Evolutionary conservation across 495 filamentous ascomycete genomes (phyloP).

Genomic region (Xylaria telfairii): DNA sequence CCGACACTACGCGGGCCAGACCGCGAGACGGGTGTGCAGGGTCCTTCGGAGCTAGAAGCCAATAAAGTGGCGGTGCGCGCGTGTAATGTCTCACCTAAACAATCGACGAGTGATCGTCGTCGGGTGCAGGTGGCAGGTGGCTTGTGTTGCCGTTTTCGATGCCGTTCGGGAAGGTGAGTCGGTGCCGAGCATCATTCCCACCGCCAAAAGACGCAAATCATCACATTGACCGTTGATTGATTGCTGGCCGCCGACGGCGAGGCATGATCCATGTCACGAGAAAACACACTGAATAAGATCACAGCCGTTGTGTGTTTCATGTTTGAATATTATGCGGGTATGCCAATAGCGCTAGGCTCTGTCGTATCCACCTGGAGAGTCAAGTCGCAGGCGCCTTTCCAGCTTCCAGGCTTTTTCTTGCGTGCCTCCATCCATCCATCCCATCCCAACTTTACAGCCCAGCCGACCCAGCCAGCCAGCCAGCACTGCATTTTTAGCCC

Average conservation of each 20-base stretch:
- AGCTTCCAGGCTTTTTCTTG: not conserved
- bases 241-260: not conserved
- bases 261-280: not conserved
- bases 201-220: not conserved
- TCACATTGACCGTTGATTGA: too few relatives aligned
- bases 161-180: not conserved
- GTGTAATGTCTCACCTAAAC: slow-evolving; percentile 8
- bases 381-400: not conserved
- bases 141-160: not conserved
- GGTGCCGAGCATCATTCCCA: not conserved
- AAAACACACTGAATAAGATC: not conserved
- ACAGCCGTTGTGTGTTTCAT: not conserved
- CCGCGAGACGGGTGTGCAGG: slow-evolving; percentile 28
- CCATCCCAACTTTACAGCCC: too few relatives aligned
- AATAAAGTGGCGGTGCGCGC: slow-evolving; percentile 8
- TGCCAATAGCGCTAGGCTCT: not conserved
- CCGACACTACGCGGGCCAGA: slow-evolving; percentile 23
- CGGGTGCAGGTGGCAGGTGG: not conserved
- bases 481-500: not conserved
- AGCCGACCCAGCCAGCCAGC: not conserved
- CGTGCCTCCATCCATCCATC: too few relatives aligned
- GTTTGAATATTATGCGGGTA: slow-evolving; percentile 2
- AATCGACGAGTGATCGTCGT: not conserved
- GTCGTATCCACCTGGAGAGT: not conserved
- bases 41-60: slow-evolving; percentile 17